Percentiles rank a stretch among this genome's conserved stretches.
phyloP scores from a whole-genome alignment of 495 filamentous ascomycete genomes.

The Acidomyces sp. region DNA sequence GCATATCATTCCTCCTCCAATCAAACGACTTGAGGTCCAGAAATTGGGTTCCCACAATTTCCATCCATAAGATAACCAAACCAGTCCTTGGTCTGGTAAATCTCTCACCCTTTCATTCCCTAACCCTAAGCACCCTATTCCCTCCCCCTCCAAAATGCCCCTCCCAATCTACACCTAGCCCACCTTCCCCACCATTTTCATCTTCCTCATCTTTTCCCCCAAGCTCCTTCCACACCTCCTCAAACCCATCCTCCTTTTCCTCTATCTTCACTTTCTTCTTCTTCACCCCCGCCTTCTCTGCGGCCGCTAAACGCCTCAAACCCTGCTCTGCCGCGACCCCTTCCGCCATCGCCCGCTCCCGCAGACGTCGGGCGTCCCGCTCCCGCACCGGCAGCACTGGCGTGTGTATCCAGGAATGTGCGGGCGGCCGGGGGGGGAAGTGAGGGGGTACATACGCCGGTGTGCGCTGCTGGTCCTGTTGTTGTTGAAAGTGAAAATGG shows the following conservation, averaged over 20 bases:
- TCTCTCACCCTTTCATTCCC: no score
- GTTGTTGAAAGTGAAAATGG: conserved; percentile 34
- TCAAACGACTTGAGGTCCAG: no score
- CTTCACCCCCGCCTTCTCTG: conserved; percentile 27
- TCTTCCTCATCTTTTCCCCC: conserved; percentile 2
- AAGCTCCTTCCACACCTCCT: conserved; percentile 24
- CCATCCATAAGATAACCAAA: no score
- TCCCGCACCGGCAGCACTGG: conserved; percentile 53
- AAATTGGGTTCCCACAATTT: no score
- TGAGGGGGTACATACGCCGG: conserved; percentile 47
- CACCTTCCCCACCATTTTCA: conserved; percentile 9
- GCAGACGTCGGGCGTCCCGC: conserved; percentile 54
- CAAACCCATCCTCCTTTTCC: conserved; percentile 22
- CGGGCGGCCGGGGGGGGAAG: conserved; percentile 58
- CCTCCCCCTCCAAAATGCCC: no score
- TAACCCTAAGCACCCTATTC: no score
- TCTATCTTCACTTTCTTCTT: conserved; percentile 8
- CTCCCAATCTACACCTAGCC: no score
- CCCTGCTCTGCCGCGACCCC: conserved; percentile 63
- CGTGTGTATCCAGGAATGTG: conserved; percentile 60
- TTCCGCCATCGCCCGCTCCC: conserved; percentile 60
- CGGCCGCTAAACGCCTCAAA: conserved; percentile 48
- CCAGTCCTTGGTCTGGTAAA: no score
- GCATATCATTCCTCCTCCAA: no score
- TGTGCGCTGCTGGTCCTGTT: conserved; percentile 36